These are phyloP conservation scores for Podila verticillata DNA, from an alignment of 192 early-diverging fungal species.

Conservation along the genomic window DNA sequence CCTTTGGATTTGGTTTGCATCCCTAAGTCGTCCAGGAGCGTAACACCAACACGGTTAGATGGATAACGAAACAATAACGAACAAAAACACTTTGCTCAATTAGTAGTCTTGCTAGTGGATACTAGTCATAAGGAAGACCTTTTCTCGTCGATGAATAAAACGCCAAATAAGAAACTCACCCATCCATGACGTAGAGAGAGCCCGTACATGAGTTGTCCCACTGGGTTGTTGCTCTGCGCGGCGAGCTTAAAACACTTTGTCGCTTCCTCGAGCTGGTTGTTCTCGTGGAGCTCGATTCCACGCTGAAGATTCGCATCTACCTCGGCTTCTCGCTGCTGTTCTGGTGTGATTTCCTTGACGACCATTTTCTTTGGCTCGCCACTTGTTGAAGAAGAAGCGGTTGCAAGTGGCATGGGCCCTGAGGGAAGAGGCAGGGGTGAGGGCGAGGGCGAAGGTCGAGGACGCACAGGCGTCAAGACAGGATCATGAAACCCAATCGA, in stretches of 20 bases:
- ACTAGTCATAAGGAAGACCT: background rate
- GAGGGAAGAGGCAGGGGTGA: background rate
- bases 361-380: background rate
- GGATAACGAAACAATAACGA: too few species aligned
- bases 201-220: constrained; percentile 83
- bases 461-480: background rate
- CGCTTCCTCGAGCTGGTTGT: constrained; percentile 78
- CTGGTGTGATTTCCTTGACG: constrained; percentile 15
- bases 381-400: background rate
- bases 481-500: constrained; percentile 4
- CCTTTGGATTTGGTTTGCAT: constrained; percentile 71
- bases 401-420: background rate
- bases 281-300: constrained; percentile 78
- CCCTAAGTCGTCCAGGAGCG: constrained; percentile 44
- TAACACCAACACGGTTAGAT: too few species aligned
- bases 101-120: too few species aligned
- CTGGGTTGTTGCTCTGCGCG: constrained; percentile 70
- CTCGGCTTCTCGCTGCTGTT: constrained; percentile 49
- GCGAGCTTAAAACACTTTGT: constrained; percentile 76
- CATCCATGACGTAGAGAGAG: constrained; percentile 84
- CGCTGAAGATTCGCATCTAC: constrained; percentile 71
- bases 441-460: background rate
- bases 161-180: constrained; percentile 54
- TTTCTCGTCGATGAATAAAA: background rate
- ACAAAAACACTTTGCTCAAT: too few species aligned